Base-by-base conservation (phyloP, 108 stramenopile species). In the Epithemia pelagica region DNA sequence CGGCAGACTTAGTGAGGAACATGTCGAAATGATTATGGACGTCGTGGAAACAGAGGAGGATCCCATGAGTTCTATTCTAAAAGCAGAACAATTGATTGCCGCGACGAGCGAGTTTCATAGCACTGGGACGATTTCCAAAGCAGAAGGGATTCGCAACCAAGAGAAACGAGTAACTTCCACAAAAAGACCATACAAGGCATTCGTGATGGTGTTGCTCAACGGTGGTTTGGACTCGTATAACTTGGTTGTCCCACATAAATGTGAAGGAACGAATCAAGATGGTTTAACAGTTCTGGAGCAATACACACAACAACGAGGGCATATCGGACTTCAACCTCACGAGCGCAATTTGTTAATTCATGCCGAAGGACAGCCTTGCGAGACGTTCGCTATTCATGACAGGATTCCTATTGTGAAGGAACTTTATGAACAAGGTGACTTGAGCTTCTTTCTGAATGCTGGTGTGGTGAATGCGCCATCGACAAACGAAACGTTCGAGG, bases 361-460 rank as follows among this genome's bases (percentile, higher is more conserved):
- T 23, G 61, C 75, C 24, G 55, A 58, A 22, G 70, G 74, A 29
- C 87, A 88, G 73, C 65, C 79, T 10, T 88, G 87, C 65, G 73
- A 75, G 31, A 69, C 59, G 22, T 88, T 88, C 76, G 87, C 68
- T 25, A 71, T 88, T 2, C 83, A 88, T 63, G 66, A 71, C 0
- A 52, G 63, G n/a, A 66, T 85, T 10, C 55, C 59, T 21, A 19
- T 66, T 25, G 54, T 81, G 2, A 58, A 82, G 67, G 52, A 62
- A 61, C 60, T 91, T 61, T 91, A 86, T 75, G 65, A 85, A 54
- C 74, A 74, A 21, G 74, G 75, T 23, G 83, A 88, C 33, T 65
- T 78, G 53, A 51, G 72, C 23, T 91, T 86, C 61, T 67, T 91
- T 54, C 77, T 87, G 23, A 91, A 91, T 65, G 74, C 79, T 30